Percentiles rank a stretch among this genome's conserved stretches.
phyloP scores from a whole-genome alignment of 371 early-diverging fungal species.

The Mortierella sp. region DNA sequence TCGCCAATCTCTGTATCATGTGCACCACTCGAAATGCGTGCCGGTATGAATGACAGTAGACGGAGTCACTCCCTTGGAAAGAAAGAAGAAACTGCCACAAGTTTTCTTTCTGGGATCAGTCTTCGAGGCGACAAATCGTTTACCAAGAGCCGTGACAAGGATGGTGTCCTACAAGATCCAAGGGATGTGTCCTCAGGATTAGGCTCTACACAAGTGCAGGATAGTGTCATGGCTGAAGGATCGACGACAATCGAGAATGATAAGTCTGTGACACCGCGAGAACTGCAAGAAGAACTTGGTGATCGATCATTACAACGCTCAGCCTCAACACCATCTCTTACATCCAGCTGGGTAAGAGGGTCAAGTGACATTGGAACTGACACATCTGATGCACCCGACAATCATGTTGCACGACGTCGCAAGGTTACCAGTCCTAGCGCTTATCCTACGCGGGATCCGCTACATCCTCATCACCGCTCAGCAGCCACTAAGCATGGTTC shows the following conservation, averaged over 20 bases:
- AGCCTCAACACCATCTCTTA: constrained; percentile 34
- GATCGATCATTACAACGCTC: constrained; percentile 20
- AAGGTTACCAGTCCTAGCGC: constrained; percentile 18
- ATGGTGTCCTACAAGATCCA: background rate
- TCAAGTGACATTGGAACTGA: background rate
- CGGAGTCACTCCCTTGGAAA: constrained; percentile 10
- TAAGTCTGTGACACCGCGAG: background rate
- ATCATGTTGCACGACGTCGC: constrained; percentile 6
- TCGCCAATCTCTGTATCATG: background rate
- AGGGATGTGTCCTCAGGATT: background rate
- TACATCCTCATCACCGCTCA: background rate
- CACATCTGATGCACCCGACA: constrained; percentile 5
- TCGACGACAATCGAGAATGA: background rate
- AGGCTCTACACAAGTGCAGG: background rate
- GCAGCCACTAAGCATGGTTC: constrained; percentile 1
- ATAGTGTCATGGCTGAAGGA: background rate
- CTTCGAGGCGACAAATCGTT: constrained; percentile 22
- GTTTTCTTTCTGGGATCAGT: constrained; percentile 35
- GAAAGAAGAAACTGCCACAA: constrained; percentile 33
- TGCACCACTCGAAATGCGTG: background rate
- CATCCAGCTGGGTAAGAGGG: constrained; percentile 6
- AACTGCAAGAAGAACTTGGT: background rate
- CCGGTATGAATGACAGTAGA: background rate
- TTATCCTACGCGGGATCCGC: background rate
- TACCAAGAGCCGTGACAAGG: background rate